These are phyloP conservation scores for Gleditsia sinensis DNA, from an alignment of 306 rosid genomes.

Conservation along the genomic window DNA sequence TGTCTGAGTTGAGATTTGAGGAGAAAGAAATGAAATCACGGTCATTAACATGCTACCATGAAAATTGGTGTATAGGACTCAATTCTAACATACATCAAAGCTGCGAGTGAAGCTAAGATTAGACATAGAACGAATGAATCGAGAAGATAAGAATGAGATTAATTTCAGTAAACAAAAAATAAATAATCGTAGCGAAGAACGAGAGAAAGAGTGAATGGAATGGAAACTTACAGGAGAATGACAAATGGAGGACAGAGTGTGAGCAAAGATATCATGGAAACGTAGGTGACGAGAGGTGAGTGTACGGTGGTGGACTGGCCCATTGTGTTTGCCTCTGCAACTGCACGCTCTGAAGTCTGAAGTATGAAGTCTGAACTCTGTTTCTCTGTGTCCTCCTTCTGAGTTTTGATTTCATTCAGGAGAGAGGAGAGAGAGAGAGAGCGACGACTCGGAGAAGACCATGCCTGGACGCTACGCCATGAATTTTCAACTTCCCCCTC, in stretches of 20 bases:
- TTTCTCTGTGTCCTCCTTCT: background rate
- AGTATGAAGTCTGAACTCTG: background rate
- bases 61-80: background rate
- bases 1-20: background rate
- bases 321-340: slow-evolving; percentile 33
- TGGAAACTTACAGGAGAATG: slow-evolving; percentile 60
- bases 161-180: no score
- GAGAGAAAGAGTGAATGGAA: background rate
- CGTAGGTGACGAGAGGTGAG: slow-evolving; percentile 77
- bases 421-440: no score
- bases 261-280: slow-evolving; percentile 79
- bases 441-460: background rate
- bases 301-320: slow-evolving; percentile 67
- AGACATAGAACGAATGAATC: no score
- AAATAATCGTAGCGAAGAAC: background rate
- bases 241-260: slow-evolving; percentile 91
- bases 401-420: background rate
- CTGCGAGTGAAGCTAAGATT: background rate
- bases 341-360: background rate
- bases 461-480: no score
- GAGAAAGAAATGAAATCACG: background rate
- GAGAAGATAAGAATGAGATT: no score
- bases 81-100: background rate
- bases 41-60: background rate
- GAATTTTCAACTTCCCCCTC: background rate